Conservation (phyloP, 2,329 filamentous ascomycete genomes). For the Hymenoscyphus linearis region DNA sequence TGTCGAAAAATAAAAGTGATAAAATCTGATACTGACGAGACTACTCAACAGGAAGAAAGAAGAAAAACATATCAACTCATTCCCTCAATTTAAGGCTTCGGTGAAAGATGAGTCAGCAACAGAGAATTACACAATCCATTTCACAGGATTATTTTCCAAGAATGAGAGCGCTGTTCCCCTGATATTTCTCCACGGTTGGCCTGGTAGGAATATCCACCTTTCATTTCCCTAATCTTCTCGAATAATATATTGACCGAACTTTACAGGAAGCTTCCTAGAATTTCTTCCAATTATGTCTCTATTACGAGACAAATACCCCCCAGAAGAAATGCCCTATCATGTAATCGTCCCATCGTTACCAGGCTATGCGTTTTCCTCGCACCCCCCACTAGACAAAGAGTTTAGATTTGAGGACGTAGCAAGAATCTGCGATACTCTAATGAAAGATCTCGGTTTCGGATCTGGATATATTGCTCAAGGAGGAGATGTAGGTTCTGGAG, state of each 20-base stretch:
- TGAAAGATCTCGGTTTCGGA: slow-evolving; percentile 11
- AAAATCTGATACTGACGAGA: too few relatives aligned
- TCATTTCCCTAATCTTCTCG: neutral
- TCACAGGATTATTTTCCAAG: neutral
- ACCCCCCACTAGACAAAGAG: slow-evolving; percentile 27
- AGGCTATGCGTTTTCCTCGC: slow-evolving; percentile 19
- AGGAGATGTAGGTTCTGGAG: slow-evolving; percentile 35
- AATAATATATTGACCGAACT: neutral
- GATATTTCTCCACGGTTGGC: neutral
- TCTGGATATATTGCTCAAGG: slow-evolving; percentile 15
- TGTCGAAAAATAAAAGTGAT: neutral
- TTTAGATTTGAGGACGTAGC: slow-evolving; percentile 28
- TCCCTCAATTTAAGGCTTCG: neutral
- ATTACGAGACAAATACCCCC: slow-evolving; percentile 43
- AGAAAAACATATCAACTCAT: neutral
- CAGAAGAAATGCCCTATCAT: slow-evolving; percentile 31
- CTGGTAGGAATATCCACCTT: neutral
- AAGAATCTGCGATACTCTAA: slow-evolving; percentile 15
- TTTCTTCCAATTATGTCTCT: slow-evolving; percentile 47
- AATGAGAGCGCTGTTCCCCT: neutral
- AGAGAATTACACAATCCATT: neutral
- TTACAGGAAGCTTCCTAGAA: slow-evolving; percentile 39
- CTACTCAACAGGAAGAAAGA: neutral
- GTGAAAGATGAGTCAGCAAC: neutral
- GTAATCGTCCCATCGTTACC: slow-evolving; percentile 21